Conservation (phyloP, 495 filamentous ascomycete species). For the Xylaria intraflava region DNA sequence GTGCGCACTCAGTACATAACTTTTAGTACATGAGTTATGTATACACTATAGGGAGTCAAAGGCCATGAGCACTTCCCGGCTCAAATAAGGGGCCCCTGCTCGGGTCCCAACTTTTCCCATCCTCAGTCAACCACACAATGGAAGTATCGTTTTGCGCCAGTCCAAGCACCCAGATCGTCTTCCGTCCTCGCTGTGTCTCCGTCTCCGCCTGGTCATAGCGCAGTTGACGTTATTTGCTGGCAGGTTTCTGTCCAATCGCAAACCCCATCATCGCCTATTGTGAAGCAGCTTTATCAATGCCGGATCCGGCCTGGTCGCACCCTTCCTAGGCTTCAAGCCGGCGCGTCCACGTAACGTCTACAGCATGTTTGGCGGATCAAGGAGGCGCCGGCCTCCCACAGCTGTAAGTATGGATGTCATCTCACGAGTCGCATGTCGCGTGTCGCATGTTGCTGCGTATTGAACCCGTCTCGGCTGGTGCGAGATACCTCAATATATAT, state of each 20-base stretch:
- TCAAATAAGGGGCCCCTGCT: background rate
- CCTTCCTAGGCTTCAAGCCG: constrained; percentile 17
- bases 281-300: constrained; percentile 19
- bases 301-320: constrained; percentile 18
- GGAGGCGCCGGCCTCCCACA: constrained; percentile 38
- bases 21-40: too few species aligned
- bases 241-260: background rate
- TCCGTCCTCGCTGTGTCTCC: background rate
- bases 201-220: background rate
- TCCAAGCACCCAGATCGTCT: background rate
- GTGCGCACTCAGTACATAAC: too few species aligned
- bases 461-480: background rate
- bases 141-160: constrained; percentile 1
- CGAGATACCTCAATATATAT: background rate
- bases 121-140: background rate
- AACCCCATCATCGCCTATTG: background rate
- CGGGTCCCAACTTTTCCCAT: background rate
- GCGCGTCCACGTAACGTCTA: constrained; percentile 12
- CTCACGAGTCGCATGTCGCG: background rate
- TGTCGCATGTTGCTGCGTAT: background rate
- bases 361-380: constrained; percentile 40
- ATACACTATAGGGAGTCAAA: background rate
- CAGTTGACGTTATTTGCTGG: background rate
- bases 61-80: background rate
- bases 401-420: constrained; percentile 34